Base-by-base conservation (phyloP, 345 rosid species). In the Populus tremula region DNA sequence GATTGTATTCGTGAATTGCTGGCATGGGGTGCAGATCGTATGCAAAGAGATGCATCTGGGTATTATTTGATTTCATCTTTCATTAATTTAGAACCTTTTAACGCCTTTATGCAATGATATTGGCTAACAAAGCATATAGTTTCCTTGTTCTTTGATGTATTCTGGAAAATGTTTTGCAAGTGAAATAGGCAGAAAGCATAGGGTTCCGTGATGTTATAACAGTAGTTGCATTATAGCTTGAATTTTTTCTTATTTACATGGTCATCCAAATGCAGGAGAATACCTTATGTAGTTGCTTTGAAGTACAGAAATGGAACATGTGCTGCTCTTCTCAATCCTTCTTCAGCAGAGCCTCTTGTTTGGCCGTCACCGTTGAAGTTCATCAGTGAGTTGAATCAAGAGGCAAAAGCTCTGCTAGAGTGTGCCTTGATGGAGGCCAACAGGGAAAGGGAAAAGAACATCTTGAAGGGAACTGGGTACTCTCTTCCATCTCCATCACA, bases 1-100 rank as follows among this genome's bases (percentile, higher is more conserved):
- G 99, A 92, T 77, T 96, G 99, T 77, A 88, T 91, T 45, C 92
- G 97, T 3, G 91, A 88, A 41, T 84, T 96, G 86, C 89, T 96
- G 78, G 98, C 98, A 8, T 94, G 98, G 97, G 98, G 98, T 72
- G 98, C 98, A 18, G 97, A 96, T 90, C 97, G 99, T 76, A 87
- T 84, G 82, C 98, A 92, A 67, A 86, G 97, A 92, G 99, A 96
- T 79, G 87, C 90, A 67, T 89, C 94, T 62, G 99, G 99, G 99
- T 94, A 90, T 66, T 13, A 67, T 18, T 65, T 27, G 69, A 35
- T 65, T 27, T 20, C 11, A 33, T 65, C 23, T 21, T 16, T 35
- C 5, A 21, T 65, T 31, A 65, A 33, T 29, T 29, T 65, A 18
- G 69, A 65, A 33, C 29, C 64, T 59, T 31, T 4, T 23, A 59